A percentile compares a stretch with the other conserved stretches of the same genome.
Evolutionary conservation across 106 monocot species (phyloP).

Genomic region (Triglochin maritima): DNA sequence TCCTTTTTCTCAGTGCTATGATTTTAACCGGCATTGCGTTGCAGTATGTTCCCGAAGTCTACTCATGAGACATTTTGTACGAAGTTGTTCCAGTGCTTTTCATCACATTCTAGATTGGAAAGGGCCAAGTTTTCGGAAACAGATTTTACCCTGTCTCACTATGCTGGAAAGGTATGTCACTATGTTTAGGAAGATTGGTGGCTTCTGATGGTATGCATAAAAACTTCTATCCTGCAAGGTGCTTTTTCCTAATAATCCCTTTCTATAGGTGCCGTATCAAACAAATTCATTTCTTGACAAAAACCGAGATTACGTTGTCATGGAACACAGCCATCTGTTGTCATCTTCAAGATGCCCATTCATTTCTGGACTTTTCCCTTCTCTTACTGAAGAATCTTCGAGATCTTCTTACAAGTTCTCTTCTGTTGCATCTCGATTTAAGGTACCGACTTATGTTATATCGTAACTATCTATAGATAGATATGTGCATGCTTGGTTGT

Average conservation of each 20-base stretch:
- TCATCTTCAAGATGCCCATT: constrained; percentile 67
- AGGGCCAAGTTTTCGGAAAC: constrained; percentile 71
- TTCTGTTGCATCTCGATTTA: constrained; percentile 85
- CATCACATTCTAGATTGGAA: constrained; percentile 51
- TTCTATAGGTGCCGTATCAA: constrained; percentile 61
- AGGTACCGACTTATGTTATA: constrained; percentile 28
- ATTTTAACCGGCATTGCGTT: not conserved
- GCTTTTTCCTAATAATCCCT: not conserved
- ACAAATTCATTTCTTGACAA: constrained; percentile 74
- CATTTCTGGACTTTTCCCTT: constrained; percentile 61
- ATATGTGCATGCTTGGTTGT: no score
- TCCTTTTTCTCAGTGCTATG: not conserved
- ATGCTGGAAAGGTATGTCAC: constrained; percentile 83
- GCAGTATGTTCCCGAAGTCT: constrained; percentile 90
- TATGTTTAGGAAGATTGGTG: not conserved
- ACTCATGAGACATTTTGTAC: constrained; percentile 70
- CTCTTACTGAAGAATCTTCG: constrained; percentile 46
- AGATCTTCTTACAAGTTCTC: constrained; percentile 97
- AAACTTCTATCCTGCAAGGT: not conserved
- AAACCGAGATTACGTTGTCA: constrained; percentile 75
- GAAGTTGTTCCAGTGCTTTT: constrained; percentile 73
- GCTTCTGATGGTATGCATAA: not conserved
- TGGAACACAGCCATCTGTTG: constrained; percentile 61
- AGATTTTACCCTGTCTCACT: constrained; percentile 77
- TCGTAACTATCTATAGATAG: not conserved